These are phyloP conservation scores for Cordyceps cateniannulata DNA, from an alignment of 2,329 filamentous ascomycete species.

Conservation along the genomic window DNA sequence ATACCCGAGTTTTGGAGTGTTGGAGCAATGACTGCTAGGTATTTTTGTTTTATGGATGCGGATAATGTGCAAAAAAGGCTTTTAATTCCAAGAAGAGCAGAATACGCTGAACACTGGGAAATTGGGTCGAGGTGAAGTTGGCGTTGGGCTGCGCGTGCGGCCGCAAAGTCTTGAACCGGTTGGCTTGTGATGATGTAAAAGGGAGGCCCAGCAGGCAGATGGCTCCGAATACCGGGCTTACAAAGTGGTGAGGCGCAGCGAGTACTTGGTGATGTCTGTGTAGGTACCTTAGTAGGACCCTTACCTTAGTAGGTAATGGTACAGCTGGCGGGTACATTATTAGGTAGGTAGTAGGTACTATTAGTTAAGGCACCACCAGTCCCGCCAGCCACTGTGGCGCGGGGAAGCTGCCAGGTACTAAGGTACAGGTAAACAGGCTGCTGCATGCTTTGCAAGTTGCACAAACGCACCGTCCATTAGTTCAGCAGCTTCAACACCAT, in stretches of 20 bases:
- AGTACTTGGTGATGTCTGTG: background rate
- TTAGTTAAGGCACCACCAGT: background rate
- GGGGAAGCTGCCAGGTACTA: no score
- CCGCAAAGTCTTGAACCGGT: background rate
- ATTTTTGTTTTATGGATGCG: background rate
- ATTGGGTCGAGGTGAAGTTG: background rate
- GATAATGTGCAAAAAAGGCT: background rate
- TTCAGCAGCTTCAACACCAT: no score
- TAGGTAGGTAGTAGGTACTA: no score
- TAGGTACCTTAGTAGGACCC: no score
- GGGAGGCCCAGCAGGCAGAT: background rate
- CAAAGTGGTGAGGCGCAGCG: background rate
- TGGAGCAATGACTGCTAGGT: background rate
- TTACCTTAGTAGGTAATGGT: no score
- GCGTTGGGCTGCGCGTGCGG: background rate
- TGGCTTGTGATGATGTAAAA: slow-evolving; percentile 12
- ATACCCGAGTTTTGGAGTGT: background rate
- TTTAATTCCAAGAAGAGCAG: background rate
- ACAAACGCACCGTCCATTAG: no score
- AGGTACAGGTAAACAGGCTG: no score
- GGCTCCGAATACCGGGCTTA: slow-evolving; percentile 2
- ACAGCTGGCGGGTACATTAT: no score
- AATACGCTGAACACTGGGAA: background rate
- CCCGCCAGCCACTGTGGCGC: no score
- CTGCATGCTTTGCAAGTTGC: no score